Evolutionary conservation across 176 grass and related monocot species (phyloP).

Genomic region (Carex pumila): DNA sequence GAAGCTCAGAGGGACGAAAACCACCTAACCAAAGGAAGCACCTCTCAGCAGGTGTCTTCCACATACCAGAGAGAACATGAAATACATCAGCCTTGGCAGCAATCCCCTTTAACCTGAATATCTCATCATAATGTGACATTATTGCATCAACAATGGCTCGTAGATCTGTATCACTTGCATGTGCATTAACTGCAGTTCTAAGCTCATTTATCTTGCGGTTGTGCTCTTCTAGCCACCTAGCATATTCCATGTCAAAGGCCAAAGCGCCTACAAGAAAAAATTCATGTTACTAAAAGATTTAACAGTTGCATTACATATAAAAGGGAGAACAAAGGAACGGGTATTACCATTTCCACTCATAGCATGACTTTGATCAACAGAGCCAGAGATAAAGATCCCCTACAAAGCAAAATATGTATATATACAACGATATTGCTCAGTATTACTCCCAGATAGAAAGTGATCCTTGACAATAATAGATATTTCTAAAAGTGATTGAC

Average conservation of each 20-base stretch:
- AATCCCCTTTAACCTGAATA: slow-evolving; percentile 78
- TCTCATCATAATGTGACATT: slow-evolving; percentile 78
- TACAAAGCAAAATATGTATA: slow-evolving; percentile 26
- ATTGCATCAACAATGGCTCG: slow-evolving; percentile 62
- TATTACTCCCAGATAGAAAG: neutral
- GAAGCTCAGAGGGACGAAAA: slow-evolving; percentile 85
- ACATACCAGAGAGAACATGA: slow-evolving; percentile 97
- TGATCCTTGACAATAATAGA: neutral
- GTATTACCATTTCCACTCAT: slow-evolving; percentile 80
- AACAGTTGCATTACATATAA: neutral
- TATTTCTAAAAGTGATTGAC: neutral
- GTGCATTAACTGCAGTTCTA: slow-evolving; percentile 75
- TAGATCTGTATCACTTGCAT: slow-evolving; percentile 82
- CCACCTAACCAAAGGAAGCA: slow-evolving; percentile 97
- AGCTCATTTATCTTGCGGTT: slow-evolving; percentile 84
- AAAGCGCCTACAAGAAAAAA: slow-evolving; percentile 49
- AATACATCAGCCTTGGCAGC: slow-evolving; percentile 92
- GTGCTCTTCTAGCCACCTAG: slow-evolving; percentile 90
- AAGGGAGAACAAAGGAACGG: neutral
- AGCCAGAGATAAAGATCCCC: slow-evolving; percentile 98
- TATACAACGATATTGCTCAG: neutral
- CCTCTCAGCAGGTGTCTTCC: slow-evolving; percentile 96
- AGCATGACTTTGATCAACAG: slow-evolving; percentile 76
- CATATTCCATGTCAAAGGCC: slow-evolving; percentile 92
- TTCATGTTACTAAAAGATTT: neutral